Evolutionary conservation across 176 grass and related monocot species (phyloP).

Genomic region (Pontederia paniculata): DNA sequence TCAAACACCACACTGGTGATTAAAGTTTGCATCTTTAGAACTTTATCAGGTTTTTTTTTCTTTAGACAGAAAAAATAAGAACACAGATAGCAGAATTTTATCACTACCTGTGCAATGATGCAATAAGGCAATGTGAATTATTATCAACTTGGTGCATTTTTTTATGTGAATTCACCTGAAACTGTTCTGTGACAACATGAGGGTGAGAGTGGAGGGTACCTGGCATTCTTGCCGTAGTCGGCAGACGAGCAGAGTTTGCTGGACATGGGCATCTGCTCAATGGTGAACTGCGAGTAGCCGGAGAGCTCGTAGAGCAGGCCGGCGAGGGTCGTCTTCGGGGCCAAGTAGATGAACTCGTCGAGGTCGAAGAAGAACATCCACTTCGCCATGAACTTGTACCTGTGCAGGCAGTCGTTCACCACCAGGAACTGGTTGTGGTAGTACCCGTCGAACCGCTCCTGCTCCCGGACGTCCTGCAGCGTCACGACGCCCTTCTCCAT

Average conservation of each 20-base stretch:
- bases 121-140: no score
- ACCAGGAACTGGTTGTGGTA: constrained; percentile 91
- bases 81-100: no score
- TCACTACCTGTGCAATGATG: no score
- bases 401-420: constrained; percentile 80
- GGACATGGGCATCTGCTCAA: constrained; percentile 89
- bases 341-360: constrained; percentile 72
- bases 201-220: constrained; percentile 16
- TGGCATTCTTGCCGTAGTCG: constrained; percentile 36
- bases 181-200: background rate
- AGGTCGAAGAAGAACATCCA: constrained; percentile 97
- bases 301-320: constrained; percentile 33
- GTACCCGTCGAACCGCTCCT: constrained; percentile 72
- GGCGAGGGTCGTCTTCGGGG: constrained; percentile 28
- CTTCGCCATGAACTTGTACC: constrained; percentile 54
- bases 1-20: no score
- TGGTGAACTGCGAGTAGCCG: constrained; percentile 72
- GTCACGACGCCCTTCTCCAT: constrained; percentile 44
- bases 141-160: no score
- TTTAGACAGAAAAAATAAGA: no score
- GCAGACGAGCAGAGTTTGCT: constrained; percentile 54
- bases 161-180: background rate
- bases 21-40: no score
- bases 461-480: constrained; percentile 52
- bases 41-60: no score